Evolutionary conservation across 2,329 filamentous ascomycete genomes (phyloP), one percentile per base, ranked within the genome.

Genomic region (Cytospora chrysosperma): DNA sequence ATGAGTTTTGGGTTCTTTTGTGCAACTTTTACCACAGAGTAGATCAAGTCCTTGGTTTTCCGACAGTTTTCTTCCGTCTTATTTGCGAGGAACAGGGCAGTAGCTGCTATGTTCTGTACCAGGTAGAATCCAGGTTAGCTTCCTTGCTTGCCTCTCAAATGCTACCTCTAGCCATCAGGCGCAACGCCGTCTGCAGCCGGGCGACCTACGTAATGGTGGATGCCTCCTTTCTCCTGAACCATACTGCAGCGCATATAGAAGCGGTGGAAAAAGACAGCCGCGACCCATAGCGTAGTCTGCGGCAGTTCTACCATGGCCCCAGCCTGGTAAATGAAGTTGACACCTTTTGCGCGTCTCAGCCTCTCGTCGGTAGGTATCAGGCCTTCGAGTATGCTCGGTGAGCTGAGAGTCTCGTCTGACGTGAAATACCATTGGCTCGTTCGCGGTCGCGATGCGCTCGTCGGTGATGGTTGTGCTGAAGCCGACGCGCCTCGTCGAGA

Each of bases 51-150:
- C 72, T 92, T 96, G 70, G 97, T 97, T 77, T 97, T 97, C 56
- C 94, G 89, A 73, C 93, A 96, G 73, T 96, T 97, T 74, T 99
- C 95, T 73, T 99, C 94, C 24, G 96, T 94, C 75, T 99, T 99
- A 69, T 96, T 97, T 10, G 95, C 94, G 12, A 99, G 84, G 70
- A 98, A 99, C 2, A 99, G 82, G 1, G 93, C 86, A 0, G 93
- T 97, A 0, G 93, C 95, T 13, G 93, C 95, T 65, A 96, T 92
- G 70, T 89, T 89, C 87, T 90, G 72, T 63, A 56, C 30, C 58
- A 27, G 24, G 10, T 21, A 28, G 32, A 4, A 12, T 19, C 21
- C 19, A 13, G 19, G 26, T 64, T 50, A 65, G 61, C 43, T 17
- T 10, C 49, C 21, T 49, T 32, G 26, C 15, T 9, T 19, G 17